Base-by-base conservation (phyloP, 1,284 basidiomycete species). In the Melampsora americana region DNA sequence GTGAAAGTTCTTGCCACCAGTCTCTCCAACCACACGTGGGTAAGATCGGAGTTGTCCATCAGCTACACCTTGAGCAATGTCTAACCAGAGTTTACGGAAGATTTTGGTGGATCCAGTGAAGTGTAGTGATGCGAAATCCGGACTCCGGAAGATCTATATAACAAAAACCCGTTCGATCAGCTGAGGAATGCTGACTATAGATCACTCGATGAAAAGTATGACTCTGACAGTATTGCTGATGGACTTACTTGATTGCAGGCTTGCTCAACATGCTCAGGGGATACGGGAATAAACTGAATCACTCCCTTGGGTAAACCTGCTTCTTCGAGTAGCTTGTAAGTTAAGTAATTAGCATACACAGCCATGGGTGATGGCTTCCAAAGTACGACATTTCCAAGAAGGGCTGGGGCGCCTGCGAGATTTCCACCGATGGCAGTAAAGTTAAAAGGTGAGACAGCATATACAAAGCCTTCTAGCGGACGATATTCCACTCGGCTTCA, bases 291-390 rank as follows among this genome's bases (percentile, higher is more conserved):
- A 83, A 99, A 99, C 83, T 99, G 95, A 84, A 99, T 93, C 72
- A 99, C 95, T 78, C 92, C 91, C 4, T 92, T 88, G 44, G 96
- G 95, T 1, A 99, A 85, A 79, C 95, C 95, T 1, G 95, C 95
- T 85, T 99, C 95, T 70, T 89, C 86, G 79, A 99, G 88, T 82
- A 99, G 91, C 85, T 96, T 89, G 86, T 95, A 89, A 62, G 92
- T 85, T 80, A 99, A 84, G 86, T 95, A 99, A 86, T 94, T 97
- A 77, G 95, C 90, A 86, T 96, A 95, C 64, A 91, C 92, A 59
- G 95, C 94, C 74, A 90, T 90, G 12, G 95, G 96, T 0, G 95
- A 95, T 20, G 95, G 95, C 84, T 99, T 99, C 95, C 95, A 99
- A 78, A 99, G 86, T 74, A 91, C 89, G 76, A 93, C 92, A 84